Conservation (phyloP, 805 yeast species). For the Kluyveromyces wickerhamii region DNA sequence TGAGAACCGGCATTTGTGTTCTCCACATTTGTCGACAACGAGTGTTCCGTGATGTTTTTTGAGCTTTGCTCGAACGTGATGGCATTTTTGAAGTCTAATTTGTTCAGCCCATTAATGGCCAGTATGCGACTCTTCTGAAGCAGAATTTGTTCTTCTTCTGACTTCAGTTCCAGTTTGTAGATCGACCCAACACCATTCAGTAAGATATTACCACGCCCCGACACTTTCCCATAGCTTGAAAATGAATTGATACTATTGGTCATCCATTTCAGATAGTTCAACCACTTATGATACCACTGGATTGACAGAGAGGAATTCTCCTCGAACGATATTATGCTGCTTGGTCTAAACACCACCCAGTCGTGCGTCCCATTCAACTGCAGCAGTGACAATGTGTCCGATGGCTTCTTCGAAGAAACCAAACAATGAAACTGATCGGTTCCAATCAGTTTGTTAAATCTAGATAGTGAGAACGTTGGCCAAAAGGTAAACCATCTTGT, state of each 20-base stretch:
- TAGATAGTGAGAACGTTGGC: conserved; percentile 18
- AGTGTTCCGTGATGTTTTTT: not conserved
- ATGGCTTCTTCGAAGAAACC: conserved; percentile 18
- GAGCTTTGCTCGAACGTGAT: conserved; percentile 11
- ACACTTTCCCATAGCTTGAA: conserved; percentile 17
- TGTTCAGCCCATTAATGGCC: conserved; percentile 26
- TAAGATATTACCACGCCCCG: conserved; percentile 28
- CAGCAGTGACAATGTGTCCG: conserved; percentile 11
- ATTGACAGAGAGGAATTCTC: conserved; percentile 21
- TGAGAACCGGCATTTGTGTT: not conserved
- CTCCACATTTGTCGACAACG: not conserved
- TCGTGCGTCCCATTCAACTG: conserved; percentile 21
- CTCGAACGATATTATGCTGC: conserved; percentile 25
- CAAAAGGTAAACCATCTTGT: conserved; percentile 16
- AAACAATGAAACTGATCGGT: conserved; percentile 15
- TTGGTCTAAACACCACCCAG: conserved; percentile 26
- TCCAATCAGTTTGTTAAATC: conserved; percentile 15
- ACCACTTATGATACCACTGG: conserved; percentile 5
- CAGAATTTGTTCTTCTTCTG: conserved; percentile 20
- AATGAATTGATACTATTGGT: conserved; percentile 11
- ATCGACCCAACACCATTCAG: conserved; percentile 23
- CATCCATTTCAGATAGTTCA: conserved; percentile 4
- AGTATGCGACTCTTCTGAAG: conserved; percentile 25
- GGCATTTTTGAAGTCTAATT: conserved; percentile 20
- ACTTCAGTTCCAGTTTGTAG: conserved; percentile 22